Evolutionary conservation across 768 basidiomycete species (phyloP), one percentile per base, ranked within the genome.

Genomic region (Naematelia aurantialba): DNA sequence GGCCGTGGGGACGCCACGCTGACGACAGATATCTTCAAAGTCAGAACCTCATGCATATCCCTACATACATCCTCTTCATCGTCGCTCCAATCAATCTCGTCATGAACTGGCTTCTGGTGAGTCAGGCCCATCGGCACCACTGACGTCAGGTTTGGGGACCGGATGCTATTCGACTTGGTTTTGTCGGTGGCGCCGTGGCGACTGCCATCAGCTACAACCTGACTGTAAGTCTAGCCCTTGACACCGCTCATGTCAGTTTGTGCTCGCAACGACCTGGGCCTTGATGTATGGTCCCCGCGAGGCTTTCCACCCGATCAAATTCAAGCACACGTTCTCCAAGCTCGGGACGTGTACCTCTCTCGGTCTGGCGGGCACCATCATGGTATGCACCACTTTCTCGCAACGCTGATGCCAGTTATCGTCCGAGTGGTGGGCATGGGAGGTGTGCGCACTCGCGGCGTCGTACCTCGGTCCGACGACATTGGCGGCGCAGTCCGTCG

Each of bases 351-450:
- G 70, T 45, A 65, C 70, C 14, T 70, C 72, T 5, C 55, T 78
- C 17, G 76, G 73, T 34, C 67, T 93, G 2, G 88, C 89, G 10
- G 92, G 94, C 0, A 90, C 75, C 0, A 74, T 76, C 61, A 73
- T 73, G 72, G 72, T 76, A 25, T 46, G 70, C 59, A 4, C 39
- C 12, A 27, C 5, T 14, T 4, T 21, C 27, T 10, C 4, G 22
- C 8, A 21, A 14, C 5, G 48, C 48, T 50, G 17, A 50, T 26
- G 17, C 8, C 45, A 72, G 70, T 47, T 73, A 2, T 89, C 89
- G 0, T 85, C 85, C 2, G 94, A 96, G 76, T 98, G 93, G 94
- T 97, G 93, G 91, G 87, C 88, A 39, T 94, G 94, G 94, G 92
- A 96, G 77, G 82, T 76, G 76, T 82, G 27, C 50, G 68, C 64